phyloP scores from a whole-genome alignment of 768 basidiomycete genomes.

The Phanerochaete sordida region DNA sequence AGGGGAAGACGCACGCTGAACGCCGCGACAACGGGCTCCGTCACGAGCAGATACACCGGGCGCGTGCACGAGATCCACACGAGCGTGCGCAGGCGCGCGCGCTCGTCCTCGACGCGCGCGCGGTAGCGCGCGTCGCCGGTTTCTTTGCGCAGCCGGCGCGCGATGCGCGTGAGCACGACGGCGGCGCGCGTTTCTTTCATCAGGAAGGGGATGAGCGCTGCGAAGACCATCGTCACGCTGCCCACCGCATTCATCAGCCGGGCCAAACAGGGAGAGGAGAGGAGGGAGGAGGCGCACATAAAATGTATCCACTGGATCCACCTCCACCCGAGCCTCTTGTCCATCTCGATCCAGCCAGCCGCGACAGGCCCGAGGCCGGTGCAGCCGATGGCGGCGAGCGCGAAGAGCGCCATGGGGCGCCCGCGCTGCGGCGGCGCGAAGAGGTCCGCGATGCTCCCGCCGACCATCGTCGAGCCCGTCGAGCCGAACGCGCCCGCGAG shows the following conservation, averaged over 20 bases:
- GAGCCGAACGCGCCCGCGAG: conserved; percentile 65
- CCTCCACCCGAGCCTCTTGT: conserved; percentile 58
- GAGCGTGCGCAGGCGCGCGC: conserved; percentile 48
- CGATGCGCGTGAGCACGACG: conserved; percentile 65
- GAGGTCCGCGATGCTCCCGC: conserved; percentile 71
- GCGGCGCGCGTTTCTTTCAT: conserved; percentile 73
- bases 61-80: conserved; percentile 70
- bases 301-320: conserved; percentile 85
- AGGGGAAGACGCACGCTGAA: conserved; percentile 51
- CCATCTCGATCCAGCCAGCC: conserved; percentile 66
- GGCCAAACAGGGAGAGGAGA: background rate
- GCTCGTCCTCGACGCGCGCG: conserved; percentile 62
- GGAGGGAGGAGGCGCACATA: conserved; percentile 37
- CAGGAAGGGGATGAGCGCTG: conserved; percentile 47
- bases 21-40: conserved; percentile 71
- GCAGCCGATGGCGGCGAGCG: conserved; percentile 54
- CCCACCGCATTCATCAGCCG: too few relatives aligned
- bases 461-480: conserved; percentile 69
- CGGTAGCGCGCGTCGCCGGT: conserved; percentile 63
- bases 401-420: conserved; percentile 73
- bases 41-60: conserved; percentile 52
- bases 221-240: conserved; percentile 51
- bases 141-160: conserved; percentile 57
- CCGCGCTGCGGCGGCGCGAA: conserved; percentile 70
- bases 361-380: conserved; percentile 62